phyloP scores from a whole-genome alignment of 768 basidiomycete genomes.

The Lactifluus hygrophoroides region DNA sequence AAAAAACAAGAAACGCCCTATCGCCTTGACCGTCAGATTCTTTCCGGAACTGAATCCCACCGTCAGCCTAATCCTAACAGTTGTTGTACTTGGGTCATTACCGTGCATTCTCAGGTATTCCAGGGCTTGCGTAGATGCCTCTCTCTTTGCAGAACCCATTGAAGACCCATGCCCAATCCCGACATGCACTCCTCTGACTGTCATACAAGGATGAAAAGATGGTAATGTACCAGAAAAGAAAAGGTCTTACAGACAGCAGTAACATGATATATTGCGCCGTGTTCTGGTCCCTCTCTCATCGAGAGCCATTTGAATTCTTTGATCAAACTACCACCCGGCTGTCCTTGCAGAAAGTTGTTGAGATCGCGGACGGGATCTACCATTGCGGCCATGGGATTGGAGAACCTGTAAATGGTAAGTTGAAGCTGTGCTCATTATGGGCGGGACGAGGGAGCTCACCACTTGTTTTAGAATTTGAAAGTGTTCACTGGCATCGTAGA shows the following conservation, averaged over 20 bases:
- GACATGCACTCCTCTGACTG: constrained; percentile 12
- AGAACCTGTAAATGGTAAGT: neutral
- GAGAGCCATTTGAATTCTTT: constrained; percentile 2
- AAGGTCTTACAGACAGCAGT: constrained; percentile 10
- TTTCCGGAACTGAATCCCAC: neutral
- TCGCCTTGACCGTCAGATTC: too few species aligned
- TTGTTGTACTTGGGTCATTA: neutral
- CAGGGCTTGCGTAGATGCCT: constrained; percentile 12
- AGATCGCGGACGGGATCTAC: constrained; percentile 17
- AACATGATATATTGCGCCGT: neutral
- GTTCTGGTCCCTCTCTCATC: constrained; percentile 1
- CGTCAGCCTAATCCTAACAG: neutral
- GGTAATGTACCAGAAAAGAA: neutral
- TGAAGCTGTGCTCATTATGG: neutral
- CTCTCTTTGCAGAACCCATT: constrained; percentile 5
- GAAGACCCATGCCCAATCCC: constrained; percentile 12
- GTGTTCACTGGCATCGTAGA: neutral
- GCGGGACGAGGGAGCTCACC: neutral
- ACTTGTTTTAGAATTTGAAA: neutral
- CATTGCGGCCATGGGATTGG: neutral
- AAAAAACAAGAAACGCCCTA: neutral
- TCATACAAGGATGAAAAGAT: neutral
- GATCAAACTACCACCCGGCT: neutral
- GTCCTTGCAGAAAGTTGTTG: constrained; percentile 15
- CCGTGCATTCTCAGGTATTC: constrained; percentile 6